Evolutionary conservation across 2,329 filamentous ascomycete genomes (phyloP).

Genomic region (Davidsoniella virescens): DNA sequence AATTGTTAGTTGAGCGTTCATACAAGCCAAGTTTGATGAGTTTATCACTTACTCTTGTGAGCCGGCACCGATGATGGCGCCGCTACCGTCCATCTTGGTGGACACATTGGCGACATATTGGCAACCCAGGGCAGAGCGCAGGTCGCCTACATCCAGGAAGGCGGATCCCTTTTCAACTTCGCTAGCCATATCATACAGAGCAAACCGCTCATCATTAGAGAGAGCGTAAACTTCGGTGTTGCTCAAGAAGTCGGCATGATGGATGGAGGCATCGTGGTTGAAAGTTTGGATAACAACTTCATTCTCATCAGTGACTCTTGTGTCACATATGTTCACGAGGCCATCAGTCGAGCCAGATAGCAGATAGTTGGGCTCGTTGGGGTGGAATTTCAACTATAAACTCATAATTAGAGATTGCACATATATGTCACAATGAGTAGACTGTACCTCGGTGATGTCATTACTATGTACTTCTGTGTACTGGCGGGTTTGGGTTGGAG

Average conservation of each 20-base stretch:
- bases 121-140: constrained; percentile 47
- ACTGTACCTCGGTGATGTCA: constrained; percentile 39
- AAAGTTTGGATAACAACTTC: constrained; percentile 63
- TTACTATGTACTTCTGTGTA: constrained; percentile 53
- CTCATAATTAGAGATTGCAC: background rate
- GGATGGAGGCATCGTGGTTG: constrained; percentile 60
- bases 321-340: constrained; percentile 62
- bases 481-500: constrained; percentile 29
- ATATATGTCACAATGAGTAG: background rate
- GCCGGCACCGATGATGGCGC: constrained; percentile 48
- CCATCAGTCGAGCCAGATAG: constrained; percentile 69
- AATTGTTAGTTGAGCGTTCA: background rate
- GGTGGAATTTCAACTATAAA: constrained; percentile 34
- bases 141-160: constrained; percentile 47
- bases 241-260: constrained; percentile 56
- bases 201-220: constrained; percentile 63
- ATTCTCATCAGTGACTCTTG: constrained; percentile 53
- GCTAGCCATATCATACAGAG: constrained; percentile 54
- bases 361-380: constrained; percentile 41
- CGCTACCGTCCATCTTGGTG: constrained; percentile 39
- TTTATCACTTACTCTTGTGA: constrained; percentile 41
- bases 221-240: constrained; percentile 51
- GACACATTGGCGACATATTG: constrained; percentile 59
- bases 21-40: background rate
- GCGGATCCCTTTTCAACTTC: constrained; percentile 42